A percentile compares a stretch with the other conserved stretches of the same genome.
These are phyloP conservation scores for Trichosporon sp. DNA, from an alignment of 1,284 basidiomycete genomes.

Conservation along the genomic window DNA sequence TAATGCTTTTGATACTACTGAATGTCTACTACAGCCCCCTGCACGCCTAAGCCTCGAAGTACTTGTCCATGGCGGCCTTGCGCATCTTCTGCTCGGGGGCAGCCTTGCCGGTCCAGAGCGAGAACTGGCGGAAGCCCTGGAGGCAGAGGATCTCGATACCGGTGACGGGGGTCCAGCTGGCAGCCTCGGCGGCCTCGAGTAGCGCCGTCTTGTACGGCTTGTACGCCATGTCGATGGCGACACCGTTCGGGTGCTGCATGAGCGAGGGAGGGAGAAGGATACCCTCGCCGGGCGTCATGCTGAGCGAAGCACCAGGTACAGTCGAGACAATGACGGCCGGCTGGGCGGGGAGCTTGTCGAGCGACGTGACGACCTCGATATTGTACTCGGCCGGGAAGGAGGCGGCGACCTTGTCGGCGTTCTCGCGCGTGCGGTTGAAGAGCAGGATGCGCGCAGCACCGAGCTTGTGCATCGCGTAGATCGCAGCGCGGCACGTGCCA, in stretches of 20 bases:
- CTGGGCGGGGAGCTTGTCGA: constrained; percentile 64
- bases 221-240: constrained; percentile 91
- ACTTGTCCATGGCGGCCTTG: constrained; percentile 56
- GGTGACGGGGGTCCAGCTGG: constrained; percentile 70
- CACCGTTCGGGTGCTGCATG: constrained; percentile 59
- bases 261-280: constrained; percentile 64
- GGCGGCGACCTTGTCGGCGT: constrained; percentile 69
- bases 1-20: constrained; percentile 12
- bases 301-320: constrained; percentile 74
- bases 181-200: constrained; percentile 50
- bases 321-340: constrained; percentile 81
- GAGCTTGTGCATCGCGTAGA: constrained; percentile 78
- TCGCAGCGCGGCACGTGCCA: constrained; percentile 86
- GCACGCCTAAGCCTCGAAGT: constrained; percentile 34
- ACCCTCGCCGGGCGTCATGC: constrained; percentile 55
- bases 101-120: constrained; percentile 70
- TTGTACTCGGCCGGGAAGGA: constrained; percentile 68
- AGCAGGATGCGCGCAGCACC: constrained; percentile 73
- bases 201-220: constrained; percentile 66
- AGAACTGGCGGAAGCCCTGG: constrained; percentile 83
- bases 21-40: background rate
- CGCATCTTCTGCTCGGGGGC: constrained; percentile 58
- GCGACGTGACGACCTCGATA: constrained; percentile 62
- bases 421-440: constrained; percentile 76
- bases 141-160: constrained; percentile 83